These are phyloP conservation scores for Fusarium newnesense DNA, from an alignment of 2,329 filamentous ascomycete species.

Conservation along the genomic window DNA sequence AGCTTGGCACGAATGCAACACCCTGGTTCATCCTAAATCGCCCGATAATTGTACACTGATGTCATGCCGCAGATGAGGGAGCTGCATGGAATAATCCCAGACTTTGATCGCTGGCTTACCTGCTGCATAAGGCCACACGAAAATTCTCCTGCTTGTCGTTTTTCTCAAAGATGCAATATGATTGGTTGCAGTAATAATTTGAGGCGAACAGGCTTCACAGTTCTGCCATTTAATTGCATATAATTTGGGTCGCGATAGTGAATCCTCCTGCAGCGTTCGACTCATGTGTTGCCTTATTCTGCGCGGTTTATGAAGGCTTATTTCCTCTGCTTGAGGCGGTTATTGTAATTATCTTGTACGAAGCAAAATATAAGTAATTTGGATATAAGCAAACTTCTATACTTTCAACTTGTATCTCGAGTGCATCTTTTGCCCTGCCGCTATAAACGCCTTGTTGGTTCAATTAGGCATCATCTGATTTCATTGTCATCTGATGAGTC, in stretches of 20 bases:
- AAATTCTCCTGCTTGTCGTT: neutral
- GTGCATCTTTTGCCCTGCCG: neutral
- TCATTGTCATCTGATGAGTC: conserved; percentile 19
- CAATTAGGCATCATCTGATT: conserved; percentile 20
- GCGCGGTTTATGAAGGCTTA: conserved; percentile 1
- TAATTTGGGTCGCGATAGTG: conserved; percentile 8
- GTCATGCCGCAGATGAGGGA: neutral
- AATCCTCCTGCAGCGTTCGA: conserved; percentile 21
- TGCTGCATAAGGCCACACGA: neutral
- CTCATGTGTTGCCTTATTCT: conserved; percentile 12
- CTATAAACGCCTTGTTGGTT: neutral
- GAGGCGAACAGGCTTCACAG: neutral
- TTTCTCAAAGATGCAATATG: neutral
- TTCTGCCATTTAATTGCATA: neutral
- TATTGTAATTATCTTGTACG: neutral
- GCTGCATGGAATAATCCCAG: neutral
- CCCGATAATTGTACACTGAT: neutral
- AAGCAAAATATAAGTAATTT: neutral
- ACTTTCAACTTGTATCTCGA: neutral
- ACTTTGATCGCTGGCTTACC: neutral
- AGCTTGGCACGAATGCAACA: neutral
- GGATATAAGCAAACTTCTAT: neutral
- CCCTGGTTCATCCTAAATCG: neutral
- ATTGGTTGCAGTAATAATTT: neutral
- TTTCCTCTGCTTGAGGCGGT: neutral